These are phyloP conservation scores for Plasmopara muralis DNA, from an alignment of 352 stramenopile genomes.

Conservation along the genomic window DNA sequence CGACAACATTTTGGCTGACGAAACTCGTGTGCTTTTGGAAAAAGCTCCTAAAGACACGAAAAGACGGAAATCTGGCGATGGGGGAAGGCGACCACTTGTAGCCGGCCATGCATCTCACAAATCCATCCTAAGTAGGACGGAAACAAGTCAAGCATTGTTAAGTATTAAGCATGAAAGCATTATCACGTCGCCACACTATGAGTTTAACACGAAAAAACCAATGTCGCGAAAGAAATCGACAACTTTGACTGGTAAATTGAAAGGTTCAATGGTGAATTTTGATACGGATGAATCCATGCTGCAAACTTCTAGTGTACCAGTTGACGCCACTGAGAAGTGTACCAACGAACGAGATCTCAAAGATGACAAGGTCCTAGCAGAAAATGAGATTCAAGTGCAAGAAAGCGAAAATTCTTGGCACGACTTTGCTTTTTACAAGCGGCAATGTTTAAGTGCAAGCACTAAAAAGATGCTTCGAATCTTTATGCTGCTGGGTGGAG, in stretches of 20 bases:
- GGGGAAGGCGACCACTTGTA: slow-evolving; percentile 3
- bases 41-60: not conserved
- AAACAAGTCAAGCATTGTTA: slow-evolving; percentile 3
- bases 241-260: not conserved
- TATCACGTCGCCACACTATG: slow-evolving; percentile 2
- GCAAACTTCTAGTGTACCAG: slow-evolving; percentile 7
- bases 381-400: not conserved
- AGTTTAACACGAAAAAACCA: slow-evolving; percentile 14
- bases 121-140: slow-evolving; percentile 2
- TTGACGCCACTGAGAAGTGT: slow-evolving; percentile 1
- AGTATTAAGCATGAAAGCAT: slow-evolving; percentile 6
- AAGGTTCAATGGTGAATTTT: not conserved
- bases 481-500: slow-evolving; percentile 31
- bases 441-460: slow-evolving; percentile 1
- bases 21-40: not conserved
- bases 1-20: not conserved
- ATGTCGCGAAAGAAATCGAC: not conserved
- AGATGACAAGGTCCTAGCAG: not conserved
- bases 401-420: not conserved
- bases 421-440: not conserved
- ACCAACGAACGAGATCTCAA: not conserved
- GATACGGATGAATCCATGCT: not conserved
- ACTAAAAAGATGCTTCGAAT: slow-evolving; percentile 13
- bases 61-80: slow-evolving; percentile 1
- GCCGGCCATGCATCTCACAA: slow-evolving; percentile 3